A percentile compares a stretch with the other conserved stretches of the same genome.
phyloP scores from a whole-genome alignment of 2,329 filamentous ascomycete species.

The Xylaria sp. region DNA sequence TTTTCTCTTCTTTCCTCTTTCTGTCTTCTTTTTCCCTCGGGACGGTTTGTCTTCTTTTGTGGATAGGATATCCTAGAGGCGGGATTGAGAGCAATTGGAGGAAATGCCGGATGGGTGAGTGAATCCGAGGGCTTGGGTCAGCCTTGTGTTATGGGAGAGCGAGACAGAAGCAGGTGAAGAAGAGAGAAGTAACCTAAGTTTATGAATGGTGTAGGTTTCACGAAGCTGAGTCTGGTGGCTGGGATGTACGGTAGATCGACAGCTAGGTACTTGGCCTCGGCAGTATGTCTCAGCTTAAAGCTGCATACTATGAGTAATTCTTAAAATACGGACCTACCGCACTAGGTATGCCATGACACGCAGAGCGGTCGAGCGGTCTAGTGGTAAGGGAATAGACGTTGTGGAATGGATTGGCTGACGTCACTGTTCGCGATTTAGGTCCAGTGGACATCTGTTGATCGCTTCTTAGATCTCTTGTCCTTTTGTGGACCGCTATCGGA shows the following conservation, averaged over 20 bases:
- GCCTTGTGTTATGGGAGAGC: too few relatives aligned
- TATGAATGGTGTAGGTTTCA: not conserved
- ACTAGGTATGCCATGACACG: too few relatives aligned
- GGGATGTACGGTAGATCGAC: not conserved
- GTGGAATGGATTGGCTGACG: conserved; percentile 18
- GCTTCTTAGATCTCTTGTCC: not conserved
- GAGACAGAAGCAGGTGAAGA: too few relatives aligned
- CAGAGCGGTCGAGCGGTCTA: too few relatives aligned
- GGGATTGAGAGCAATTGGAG: too few relatives aligned
- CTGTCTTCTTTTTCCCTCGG: not conserved
- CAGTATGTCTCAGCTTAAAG: conserved; percentile 8
- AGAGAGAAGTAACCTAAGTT: too few relatives aligned
- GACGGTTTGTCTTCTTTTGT: not conserved
- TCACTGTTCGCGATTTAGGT: conserved; percentile 14
- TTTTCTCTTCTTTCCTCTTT: not conserved
- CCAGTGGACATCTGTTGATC: not conserved
- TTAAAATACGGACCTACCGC: not conserved
- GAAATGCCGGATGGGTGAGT: too few relatives aligned
- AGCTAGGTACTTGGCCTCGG: not conserved
- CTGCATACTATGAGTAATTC: not conserved
- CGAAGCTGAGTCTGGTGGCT: conserved; percentile 14
- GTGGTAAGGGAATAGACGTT: not conserved
- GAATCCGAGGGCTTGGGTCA: too few relatives aligned
- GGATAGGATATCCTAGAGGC: not conserved
- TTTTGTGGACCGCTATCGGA: not conserved